Conservation (phyloP, 208 protist genomes). For the Trypanosoma avium region DNA sequence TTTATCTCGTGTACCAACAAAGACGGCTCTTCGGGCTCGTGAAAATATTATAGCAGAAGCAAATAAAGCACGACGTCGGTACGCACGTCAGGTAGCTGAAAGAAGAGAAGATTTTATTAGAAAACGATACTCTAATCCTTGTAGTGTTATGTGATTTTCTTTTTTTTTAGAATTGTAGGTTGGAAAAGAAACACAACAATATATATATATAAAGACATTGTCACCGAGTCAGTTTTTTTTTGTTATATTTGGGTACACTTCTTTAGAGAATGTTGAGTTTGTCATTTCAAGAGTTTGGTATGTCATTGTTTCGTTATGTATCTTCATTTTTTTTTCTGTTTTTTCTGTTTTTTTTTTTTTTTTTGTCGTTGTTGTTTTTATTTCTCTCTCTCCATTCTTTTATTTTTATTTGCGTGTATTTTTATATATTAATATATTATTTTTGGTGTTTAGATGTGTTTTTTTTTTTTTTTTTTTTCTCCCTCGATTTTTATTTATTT, state of each 20-base stretch:
- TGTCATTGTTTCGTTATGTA: not conserved
- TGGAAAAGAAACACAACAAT: not conserved
- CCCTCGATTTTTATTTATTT: too few species aligned
- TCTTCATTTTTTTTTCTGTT: slow-evolving; percentile 8
- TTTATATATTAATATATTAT: too few species aligned
- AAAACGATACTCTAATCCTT: slow-evolving; percentile 5
- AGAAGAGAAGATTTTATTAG: not conserved
- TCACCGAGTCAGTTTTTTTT: too few species aligned
- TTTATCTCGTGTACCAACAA: slow-evolving; percentile 42
- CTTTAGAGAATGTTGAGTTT: too few species aligned
- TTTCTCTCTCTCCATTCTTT: too few species aligned
- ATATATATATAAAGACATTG: too few species aligned
- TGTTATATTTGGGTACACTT: too few species aligned
- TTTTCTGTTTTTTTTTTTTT: slow-evolving; percentile 15
- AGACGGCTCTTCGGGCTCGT: slow-evolving; percentile 24
- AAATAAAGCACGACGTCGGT: slow-evolving; percentile 28
- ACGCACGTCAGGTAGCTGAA: not conserved
- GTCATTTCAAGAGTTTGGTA: not conserved
- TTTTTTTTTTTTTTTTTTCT: too few species aligned
- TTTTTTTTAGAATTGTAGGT: not conserved
- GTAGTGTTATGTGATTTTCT: slow-evolving; percentile 18
- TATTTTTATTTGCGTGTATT: too few species aligned
- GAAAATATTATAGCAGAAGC: slow-evolving; percentile 25
- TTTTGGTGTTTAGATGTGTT: too few species aligned
- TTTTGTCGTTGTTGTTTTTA: slow-evolving; percentile 12